phyloP scores from a whole-genome alignment of 768 basidiomycete species.

The Gloeopeniophorella convolvens region DNA sequence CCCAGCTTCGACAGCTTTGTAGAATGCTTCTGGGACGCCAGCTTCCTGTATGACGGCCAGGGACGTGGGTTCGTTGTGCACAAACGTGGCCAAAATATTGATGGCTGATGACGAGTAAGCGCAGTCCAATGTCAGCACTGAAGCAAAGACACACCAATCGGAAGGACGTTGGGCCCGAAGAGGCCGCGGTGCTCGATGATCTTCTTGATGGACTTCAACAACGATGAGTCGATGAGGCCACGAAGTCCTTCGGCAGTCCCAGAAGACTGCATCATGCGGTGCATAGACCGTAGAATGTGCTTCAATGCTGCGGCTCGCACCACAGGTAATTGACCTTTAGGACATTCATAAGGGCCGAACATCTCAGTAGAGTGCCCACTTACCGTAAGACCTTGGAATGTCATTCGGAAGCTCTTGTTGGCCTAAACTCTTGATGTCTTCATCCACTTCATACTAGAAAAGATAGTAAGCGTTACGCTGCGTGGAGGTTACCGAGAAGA shows the following conservation, averaged over 20 bases:
- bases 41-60: slow-evolving; percentile 89
- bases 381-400: slow-evolving; percentile 45
- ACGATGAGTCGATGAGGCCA: slow-evolving; percentile 85
- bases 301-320: slow-evolving; percentile 78
- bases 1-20: slow-evolving; percentile 74
- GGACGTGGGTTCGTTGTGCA: slow-evolving; percentile 98
- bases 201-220: slow-evolving; percentile 80
- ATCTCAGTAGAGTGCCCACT: slow-evolving; percentile 17
- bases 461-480: slow-evolving; percentile 2
- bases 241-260: slow-evolving; percentile 92
- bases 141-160: slow-evolving; percentile 53
- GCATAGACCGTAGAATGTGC: slow-evolving; percentile 84
- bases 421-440: slow-evolving; percentile 31
- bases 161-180: slow-evolving; percentile 83
- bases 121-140: background rate
- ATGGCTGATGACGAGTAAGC: slow-evolving; percentile 49
- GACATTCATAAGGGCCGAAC: slow-evolving; percentile 1
- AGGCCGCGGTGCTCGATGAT: slow-evolving; percentile 76
- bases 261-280: slow-evolving; percentile 95
- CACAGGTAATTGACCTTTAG: slow-evolving; percentile 63
- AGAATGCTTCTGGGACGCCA: slow-evolving; percentile 84
- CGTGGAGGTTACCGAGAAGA: background rate
- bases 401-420: slow-evolving; percentile 49
- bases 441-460: slow-evolving; percentile 29
- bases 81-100: slow-evolving; percentile 93